These are phyloP conservation scores for Entomophthora muscae DNA, from an alignment of 371 early-diverging fungal species.

Conservation along the genomic window DNA sequence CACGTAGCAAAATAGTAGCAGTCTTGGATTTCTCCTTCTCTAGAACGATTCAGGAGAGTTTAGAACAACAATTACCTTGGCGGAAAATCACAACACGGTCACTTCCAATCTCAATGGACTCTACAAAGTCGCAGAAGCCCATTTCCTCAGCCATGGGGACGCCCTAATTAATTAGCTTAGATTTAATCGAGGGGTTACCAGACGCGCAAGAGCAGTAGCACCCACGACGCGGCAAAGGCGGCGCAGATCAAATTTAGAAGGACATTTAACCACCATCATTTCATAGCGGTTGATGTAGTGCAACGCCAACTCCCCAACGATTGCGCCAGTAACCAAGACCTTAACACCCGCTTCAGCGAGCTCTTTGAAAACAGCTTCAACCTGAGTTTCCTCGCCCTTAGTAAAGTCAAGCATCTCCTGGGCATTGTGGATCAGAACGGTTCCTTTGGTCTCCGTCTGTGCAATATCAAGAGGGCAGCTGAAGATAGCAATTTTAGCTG, in stretches of 20 bases:
- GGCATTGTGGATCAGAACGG: conserved; percentile 93
- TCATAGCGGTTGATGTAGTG: conserved; percentile 85
- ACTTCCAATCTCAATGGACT: conserved; percentile 89
- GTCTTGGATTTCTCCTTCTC: conserved; percentile 63
- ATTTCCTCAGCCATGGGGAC: conserved; percentile 92
- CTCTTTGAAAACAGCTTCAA: conserved; percentile 62
- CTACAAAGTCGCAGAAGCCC: conserved; percentile 91
- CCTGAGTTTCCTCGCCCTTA: conserved; percentile 77
- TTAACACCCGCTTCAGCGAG: conserved; percentile 84
- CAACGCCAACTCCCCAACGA: conserved; percentile 83
- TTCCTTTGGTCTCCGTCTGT: conserved; percentile 98
- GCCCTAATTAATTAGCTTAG: conserved; percentile 20
- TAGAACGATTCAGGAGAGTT: conserved; percentile 10
- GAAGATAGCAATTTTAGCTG: conserved; percentile 93
- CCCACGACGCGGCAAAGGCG: conserved; percentile 86
- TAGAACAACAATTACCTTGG: conserved; percentile 22
- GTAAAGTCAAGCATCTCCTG: conserved; percentile 92
- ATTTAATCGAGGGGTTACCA: conserved; percentile 12
- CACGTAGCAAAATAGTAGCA: conserved; percentile 92
- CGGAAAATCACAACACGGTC: conserved; percentile 93
- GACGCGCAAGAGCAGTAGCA: conserved; percentile 81
- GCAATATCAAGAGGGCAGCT: conserved; percentile 90
- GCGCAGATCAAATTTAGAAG: conserved; percentile 91
- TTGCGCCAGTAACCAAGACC: conserved; percentile 79
- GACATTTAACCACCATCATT: conserved; percentile 77